Evolutionary conservation across 352 stramenopile genomes (phyloP), one percentile per base, ranked within the genome.

Genomic region (Pythium plurisporium): DNA sequence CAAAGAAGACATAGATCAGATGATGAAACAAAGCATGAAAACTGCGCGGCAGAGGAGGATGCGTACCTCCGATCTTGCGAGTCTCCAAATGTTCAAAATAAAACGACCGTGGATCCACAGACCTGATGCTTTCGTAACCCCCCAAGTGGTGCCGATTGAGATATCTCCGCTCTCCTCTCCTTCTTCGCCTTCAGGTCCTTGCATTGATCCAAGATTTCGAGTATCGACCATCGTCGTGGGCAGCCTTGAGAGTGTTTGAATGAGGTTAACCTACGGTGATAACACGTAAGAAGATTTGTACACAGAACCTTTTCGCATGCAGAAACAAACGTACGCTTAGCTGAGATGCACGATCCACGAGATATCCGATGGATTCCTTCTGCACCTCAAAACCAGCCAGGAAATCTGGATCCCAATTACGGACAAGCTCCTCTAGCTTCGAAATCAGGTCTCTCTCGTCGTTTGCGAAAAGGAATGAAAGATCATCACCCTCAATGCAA

Each of bases 11-110:
- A n/a, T n/a, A n/a, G n/a, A n/a, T n/a, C n/a, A n/a, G n/a, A n/a
- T n/a, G n/a, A n/a, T n/a, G n/a, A n/a, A n/a, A n/a, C n/a, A n/a
- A n/a, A n/a, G n/a, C n/a, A n/a, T n/a, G n/a, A n/a, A n/a, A n/a
- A n/a, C n/a, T n/a, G n/a, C n/a, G n/a, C n/a, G n/a, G n/a, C n/a
- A n/a, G n/a, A n/a, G n/a, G n/a, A n/a, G n/a, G n/a, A 46, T 29
- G 10, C 40, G 2, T 63, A 94, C 82, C 73, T 95, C 85, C 17
- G 85, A 95, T 33, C 82, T 73, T 19, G 82, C 73, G 56, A 92
- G 86, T 43, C 90, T 76, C 93, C 93, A 98, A n/a, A 97, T 57
- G 67, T 98, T 98, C 3, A 98, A 59, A 43, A 97, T 79, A 48
- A 93, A 87, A 12, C 93, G 76, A 0, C 91, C 91, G 37, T 92